Percentiles rank a stretch among this genome's conserved stretches.
Conservation (phyloP, 371 early-diverging fungal species). For the Mucor racemosus region DNA sequence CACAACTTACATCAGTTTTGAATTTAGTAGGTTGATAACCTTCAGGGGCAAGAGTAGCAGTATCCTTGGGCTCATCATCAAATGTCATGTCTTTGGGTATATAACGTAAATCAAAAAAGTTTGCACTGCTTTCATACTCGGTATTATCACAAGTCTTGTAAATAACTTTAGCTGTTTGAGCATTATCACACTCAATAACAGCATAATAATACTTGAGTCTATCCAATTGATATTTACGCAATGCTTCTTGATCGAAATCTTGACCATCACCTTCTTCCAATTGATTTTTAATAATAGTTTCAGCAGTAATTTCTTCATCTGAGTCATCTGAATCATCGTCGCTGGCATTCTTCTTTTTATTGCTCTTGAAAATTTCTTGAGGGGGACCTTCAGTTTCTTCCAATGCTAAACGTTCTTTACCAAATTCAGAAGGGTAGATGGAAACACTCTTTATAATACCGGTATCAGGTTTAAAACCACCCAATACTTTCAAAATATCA, state of each 20-base stretch:
- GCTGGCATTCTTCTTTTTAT: constrained; percentile 25
- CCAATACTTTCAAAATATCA: constrained; percentile 89
- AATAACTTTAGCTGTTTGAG: constrained; percentile 83
- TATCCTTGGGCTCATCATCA: constrained; percentile 75
- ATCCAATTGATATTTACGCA: constrained; percentile 95
- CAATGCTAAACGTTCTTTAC: constrained; percentile 83
- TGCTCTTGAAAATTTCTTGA: constrained; percentile 67
- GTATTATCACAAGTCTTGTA: constrained; percentile 89
- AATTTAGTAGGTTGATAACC: constrained; percentile 83
- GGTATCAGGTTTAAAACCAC: constrained; percentile 81
- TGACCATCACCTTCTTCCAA: constrained; percentile 62
- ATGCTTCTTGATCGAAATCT: constrained; percentile 84
- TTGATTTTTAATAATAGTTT: constrained; percentile 55
- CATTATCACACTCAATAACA: constrained; percentile 90
- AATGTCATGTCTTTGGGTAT: constrained; percentile 94
- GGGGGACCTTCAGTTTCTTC: constrained; percentile 87
- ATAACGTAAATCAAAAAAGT: constrained; percentile 96
- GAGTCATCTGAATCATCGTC: constrained; percentile 41
- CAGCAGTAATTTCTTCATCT: constrained; percentile 58
- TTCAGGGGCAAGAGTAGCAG: constrained; percentile 74
- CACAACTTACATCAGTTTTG: constrained; percentile 65
- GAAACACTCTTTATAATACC: constrained; percentile 78
- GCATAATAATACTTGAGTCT: constrained; percentile 95
- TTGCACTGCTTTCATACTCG: constrained; percentile 93
- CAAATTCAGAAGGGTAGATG: constrained; percentile 96